These are phyloP conservation scores for Aureobasidium sp. DNA, from an alignment of 2,329 filamentous ascomycete genomes.

Conservation along the genomic window DNA sequence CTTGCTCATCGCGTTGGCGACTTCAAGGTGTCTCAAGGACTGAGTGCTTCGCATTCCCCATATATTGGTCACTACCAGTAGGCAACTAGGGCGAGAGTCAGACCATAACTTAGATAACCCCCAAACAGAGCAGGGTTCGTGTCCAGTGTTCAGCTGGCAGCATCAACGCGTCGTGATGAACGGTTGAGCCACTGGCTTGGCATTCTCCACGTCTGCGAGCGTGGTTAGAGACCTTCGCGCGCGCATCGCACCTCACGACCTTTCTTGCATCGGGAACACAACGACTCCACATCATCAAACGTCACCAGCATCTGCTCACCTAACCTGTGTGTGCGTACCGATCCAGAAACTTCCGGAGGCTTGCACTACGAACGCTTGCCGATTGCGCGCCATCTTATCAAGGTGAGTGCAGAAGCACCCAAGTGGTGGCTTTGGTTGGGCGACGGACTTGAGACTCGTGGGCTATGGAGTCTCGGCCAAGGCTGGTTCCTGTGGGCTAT, in stretches of 20 bases:
- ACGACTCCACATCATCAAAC: constrained; percentile 10
- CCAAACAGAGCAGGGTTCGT: background rate
- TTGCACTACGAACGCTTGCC: constrained; percentile 1
- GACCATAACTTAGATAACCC: too few relatives aligned
- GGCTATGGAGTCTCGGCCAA: constrained; percentile 3
- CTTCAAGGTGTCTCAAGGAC: background rate
- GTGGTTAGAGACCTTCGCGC: constrained; percentile 6
- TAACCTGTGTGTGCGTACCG: background rate
- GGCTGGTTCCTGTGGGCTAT: background rate
- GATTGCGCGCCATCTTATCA: constrained; percentile 10
- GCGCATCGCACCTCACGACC: constrained; percentile 8
- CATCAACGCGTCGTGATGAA: background rate
- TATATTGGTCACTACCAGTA: background rate
- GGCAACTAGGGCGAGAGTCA: too few relatives aligned
- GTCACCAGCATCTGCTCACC: background rate
- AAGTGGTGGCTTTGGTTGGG: constrained; percentile 4
- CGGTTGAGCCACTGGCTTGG: background rate
- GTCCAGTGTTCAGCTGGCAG: background rate
- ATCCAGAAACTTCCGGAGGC: background rate
- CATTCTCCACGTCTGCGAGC: constrained; percentile 1
- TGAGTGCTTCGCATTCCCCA: background rate
- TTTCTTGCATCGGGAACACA: constrained; percentile 5
- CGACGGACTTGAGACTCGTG: constrained; percentile 8
- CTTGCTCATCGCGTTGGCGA: background rate
- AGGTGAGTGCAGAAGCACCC: constrained; percentile 13